These are phyloP conservation scores for Lycium ferocissimum DNA, from an alignment of 257 asterid genomes.

Conservation along the genomic window DNA sequence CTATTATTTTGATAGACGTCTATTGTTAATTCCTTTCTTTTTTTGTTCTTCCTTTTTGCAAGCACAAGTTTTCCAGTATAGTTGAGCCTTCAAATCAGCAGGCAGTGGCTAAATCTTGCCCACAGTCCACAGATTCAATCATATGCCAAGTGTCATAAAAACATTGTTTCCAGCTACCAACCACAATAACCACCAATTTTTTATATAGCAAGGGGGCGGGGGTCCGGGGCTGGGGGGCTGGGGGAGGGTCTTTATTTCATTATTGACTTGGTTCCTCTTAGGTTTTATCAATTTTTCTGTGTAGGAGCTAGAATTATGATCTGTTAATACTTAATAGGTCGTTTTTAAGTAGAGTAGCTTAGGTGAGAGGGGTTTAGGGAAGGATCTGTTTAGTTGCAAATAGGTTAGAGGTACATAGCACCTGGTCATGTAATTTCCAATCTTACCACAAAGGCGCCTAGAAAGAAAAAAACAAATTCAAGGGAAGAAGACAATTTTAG, in stretches of 20 bases:
- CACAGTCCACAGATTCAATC: neutral
- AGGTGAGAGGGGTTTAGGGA: neutral
- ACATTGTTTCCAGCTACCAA: neutral
- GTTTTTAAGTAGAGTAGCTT: neutral
- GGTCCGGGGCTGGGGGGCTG: too few species aligned
- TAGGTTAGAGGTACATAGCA: conserved; percentile 9
- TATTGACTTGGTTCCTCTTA: neutral
- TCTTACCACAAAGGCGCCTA: neutral
- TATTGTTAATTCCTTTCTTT: too few species aligned
- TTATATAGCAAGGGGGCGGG: too few species aligned
- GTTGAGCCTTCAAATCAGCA: neutral
- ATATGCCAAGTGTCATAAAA: neutral
- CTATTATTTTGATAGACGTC: too few species aligned
- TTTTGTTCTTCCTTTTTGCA: too few species aligned
- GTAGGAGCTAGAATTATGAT: neutral
- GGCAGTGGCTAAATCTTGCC: neutral
- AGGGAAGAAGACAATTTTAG: neutral
- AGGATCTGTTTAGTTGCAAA: neutral
- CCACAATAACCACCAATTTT: neutral
- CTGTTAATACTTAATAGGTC: neutral
- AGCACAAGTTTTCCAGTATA: neutral
- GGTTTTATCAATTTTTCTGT: neutral
- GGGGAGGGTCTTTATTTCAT: too few species aligned
- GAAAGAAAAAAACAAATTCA: neutral
- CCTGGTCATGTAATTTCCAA: neutral